phyloP scores from a whole-genome alignment of 257 asterid species.

The Verbena officinalis region DNA sequence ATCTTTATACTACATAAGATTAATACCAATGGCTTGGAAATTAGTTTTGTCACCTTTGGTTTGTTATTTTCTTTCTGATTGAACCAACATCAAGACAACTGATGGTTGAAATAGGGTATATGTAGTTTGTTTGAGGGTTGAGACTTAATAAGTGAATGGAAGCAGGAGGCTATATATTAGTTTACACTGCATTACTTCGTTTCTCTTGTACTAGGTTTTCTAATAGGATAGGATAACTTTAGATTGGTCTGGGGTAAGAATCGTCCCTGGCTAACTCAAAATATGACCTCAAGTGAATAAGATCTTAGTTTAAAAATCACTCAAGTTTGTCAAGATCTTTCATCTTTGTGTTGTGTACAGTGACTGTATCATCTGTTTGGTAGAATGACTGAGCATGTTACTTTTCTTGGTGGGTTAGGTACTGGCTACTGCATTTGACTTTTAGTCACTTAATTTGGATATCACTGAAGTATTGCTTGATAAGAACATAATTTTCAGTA shows the following conservation, averaged over 20 bases:
- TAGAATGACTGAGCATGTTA: slow-evolving; percentile 2
- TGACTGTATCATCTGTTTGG: not conserved
- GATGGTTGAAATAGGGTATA: not conserved
- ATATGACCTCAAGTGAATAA: not conserved
- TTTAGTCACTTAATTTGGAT: slow-evolving; percentile 13
- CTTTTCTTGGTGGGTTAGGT: not conserved
- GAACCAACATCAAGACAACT: not conserved
- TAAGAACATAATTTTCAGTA: not conserved
- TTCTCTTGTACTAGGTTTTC: not conserved
- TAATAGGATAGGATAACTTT: not conserved
- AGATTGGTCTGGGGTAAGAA: not conserved
- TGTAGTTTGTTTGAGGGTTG: not conserved
- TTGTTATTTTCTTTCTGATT: slow-evolving; percentile 9
- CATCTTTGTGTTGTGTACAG: not conserved
- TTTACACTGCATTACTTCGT: not conserved
- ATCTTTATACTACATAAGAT: not conserved
- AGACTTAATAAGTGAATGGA: slow-evolving; percentile 2
- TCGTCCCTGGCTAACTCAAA: not conserved
- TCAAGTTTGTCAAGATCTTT: not conserved
- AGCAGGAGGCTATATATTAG: slow-evolving; percentile 14
- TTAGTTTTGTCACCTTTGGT: too few species aligned
- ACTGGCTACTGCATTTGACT: not conserved
- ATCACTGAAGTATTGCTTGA: slow-evolving; percentile 1
- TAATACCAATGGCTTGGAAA: not conserved
- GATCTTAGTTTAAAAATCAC: not conserved